Evolutionary conservation across 768 basidiomycete species (phyloP).

Genomic region (Boletus tylopilopsis): DNA sequence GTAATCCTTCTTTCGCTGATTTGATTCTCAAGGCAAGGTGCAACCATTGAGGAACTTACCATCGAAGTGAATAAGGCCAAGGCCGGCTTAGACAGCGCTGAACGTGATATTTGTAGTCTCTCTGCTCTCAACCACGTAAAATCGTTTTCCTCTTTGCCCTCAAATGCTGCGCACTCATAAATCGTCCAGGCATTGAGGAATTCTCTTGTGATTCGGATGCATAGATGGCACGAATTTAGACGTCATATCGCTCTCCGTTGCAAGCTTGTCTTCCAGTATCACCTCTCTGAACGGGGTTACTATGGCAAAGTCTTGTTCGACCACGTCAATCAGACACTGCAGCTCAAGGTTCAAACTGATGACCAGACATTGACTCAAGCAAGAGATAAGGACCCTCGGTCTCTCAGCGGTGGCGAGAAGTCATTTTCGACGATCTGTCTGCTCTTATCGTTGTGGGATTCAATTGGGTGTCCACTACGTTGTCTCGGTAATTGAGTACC

Average conservation of each 20-base stretch:
- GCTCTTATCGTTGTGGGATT: constrained; percentile 93
- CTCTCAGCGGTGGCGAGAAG: constrained; percentile 92
- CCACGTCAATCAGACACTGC: constrained; percentile 59
- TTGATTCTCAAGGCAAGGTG: constrained; percentile 54
- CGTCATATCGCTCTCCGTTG: constrained; percentile 85
- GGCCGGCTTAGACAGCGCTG: constrained; percentile 54
- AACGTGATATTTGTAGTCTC: constrained; percentile 62
- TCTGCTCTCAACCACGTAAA: constrained; percentile 60
- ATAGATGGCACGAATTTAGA: constrained; percentile 85
- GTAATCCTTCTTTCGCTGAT: constrained; percentile 1
- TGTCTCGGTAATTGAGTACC: constrained; percentile 64
- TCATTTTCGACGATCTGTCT: constrained; percentile 96
- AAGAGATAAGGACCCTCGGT: constrained; percentile 79
- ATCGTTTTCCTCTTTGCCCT: neutral
- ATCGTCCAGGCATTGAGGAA: constrained; percentile 55
- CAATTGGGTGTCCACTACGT: constrained; percentile 88
- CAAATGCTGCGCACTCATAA: constrained; percentile 5
- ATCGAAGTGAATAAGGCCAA: constrained; percentile 64
- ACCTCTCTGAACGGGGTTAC: constrained; percentile 84
- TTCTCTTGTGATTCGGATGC: constrained; percentile 62
- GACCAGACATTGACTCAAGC: constrained; percentile 66
- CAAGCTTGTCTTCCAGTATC: constrained; percentile 76
- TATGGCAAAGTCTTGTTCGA: constrained; percentile 88
- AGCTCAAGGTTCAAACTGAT: constrained; percentile 80
- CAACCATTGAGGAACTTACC: constrained; percentile 73